Evolutionary conservation across 345 rosid species (phyloP).

Genomic region (Syzygium aromaticum): DNA sequence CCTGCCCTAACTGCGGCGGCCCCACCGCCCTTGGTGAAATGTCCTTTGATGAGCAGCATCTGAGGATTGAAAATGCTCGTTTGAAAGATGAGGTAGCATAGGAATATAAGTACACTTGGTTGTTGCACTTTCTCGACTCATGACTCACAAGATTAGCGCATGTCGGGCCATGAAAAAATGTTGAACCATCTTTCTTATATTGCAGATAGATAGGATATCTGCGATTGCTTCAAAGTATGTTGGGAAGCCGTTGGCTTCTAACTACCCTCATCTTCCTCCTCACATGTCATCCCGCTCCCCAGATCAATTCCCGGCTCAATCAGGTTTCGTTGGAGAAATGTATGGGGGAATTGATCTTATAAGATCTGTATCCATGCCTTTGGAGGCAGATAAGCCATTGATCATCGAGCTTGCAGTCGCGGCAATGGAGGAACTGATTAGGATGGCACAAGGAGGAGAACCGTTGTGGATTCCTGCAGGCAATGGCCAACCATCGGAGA

Average conservation of each 20-base stretch:
- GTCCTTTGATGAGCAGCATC: constrained; percentile 96
- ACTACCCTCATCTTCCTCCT: constrained; percentile 38
- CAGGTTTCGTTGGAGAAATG: constrained; percentile 68
- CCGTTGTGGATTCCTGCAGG: constrained; percentile 54
- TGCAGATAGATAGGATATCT: constrained; percentile 80
- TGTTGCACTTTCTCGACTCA: background rate
- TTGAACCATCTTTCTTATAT: background rate
- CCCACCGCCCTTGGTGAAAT: constrained; percentile 83
- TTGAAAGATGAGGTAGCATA: constrained; percentile 68
- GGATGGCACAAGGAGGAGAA: constrained; percentile 73
- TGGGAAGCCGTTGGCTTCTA: constrained; percentile 59
- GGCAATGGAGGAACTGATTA: constrained; percentile 90
- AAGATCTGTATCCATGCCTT: constrained; percentile 50
- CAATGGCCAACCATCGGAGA: constrained; percentile 30
- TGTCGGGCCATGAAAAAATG: background rate
- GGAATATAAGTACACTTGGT: background rate
- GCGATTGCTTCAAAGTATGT: constrained; percentile 76
- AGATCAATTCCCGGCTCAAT: constrained; percentile 40
- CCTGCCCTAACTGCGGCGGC: constrained; percentile 92
- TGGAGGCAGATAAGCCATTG: constrained; percentile 82
- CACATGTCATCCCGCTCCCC: constrained; percentile 41
- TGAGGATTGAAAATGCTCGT: constrained; percentile 86
- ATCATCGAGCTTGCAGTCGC: constrained; percentile 88
- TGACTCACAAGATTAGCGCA: background rate
- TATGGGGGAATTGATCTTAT: constrained; percentile 53